phyloP scores from a whole-genome alignment of 2,329 filamentous ascomycete species.

The Colletotrichum tropicicola region DNA sequence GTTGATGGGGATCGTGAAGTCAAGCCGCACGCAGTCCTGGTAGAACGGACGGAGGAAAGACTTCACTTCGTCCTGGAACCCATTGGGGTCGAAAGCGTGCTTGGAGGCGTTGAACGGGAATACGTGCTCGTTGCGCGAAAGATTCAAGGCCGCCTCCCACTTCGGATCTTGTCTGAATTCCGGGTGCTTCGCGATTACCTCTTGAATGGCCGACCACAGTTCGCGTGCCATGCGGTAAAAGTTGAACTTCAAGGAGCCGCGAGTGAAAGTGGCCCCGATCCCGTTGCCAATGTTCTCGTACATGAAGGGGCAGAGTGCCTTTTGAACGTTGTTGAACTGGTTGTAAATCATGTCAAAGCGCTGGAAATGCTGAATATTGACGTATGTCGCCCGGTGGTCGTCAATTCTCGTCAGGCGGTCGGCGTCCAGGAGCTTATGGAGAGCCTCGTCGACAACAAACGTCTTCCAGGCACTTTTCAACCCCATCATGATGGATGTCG shows the following conservation, averaged over 20 bases:
- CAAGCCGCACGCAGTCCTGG: slow-evolving; percentile 35
- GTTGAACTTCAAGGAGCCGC: background rate
- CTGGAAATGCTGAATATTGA: slow-evolving; percentile 40
- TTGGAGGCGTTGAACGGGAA: background rate
- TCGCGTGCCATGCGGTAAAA: background rate
- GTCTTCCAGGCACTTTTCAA: slow-evolving; percentile 20
- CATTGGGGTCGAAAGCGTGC: slow-evolving; percentile 14
- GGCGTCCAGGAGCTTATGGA: background rate
- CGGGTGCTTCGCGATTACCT: background rate
- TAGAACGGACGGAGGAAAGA: slow-evolving; percentile 19
- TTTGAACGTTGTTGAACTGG: slow-evolving; percentile 42
- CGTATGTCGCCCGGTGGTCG: slow-evolving; percentile 46
- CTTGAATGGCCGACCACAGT: background rate
- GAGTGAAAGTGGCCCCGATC: background rate
- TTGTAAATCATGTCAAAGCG: slow-evolving; percentile 35
- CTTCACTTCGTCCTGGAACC: slow-evolving; percentile 1
- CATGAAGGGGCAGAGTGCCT: slow-evolving; percentile 45
- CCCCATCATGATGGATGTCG: slow-evolving; percentile 26
- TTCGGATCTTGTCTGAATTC: slow-evolving; percentile 1
- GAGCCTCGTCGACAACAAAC: slow-evolving; percentile 6
- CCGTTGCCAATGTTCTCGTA: slow-evolving; percentile 39
- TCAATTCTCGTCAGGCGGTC: slow-evolving; percentile 34
- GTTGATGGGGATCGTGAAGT: slow-evolving; percentile 44
- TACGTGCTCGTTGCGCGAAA: background rate
- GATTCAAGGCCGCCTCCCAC: background rate